These are phyloP conservation scores for Penicillium sp. DNA, from an alignment of 2,329 filamentous ascomycete genomes.

Conservation along the genomic window DNA sequence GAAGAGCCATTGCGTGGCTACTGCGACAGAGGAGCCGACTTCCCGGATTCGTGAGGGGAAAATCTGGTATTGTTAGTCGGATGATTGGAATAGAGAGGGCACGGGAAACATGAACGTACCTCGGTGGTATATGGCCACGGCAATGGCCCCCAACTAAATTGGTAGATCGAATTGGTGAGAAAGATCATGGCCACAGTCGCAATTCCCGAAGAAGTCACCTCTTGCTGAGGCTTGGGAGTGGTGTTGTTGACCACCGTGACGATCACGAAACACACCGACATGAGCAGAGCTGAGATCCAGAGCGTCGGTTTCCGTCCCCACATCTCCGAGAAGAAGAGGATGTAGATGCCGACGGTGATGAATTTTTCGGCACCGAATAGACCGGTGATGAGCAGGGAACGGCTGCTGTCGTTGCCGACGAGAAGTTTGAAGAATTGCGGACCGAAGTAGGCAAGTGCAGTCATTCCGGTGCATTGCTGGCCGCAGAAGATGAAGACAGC, in stretches of 20 bases:
- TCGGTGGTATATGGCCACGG: conserved; percentile 43
- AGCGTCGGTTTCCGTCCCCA: conserved; percentile 56
- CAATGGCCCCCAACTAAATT: conserved; percentile 42
- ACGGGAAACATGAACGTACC: conserved; percentile 12
- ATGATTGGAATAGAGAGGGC: neutral
- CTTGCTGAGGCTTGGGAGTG: conserved; percentile 42
- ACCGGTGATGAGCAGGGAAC: conserved; percentile 52
- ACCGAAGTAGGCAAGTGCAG: conserved; percentile 53
- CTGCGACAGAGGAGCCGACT: conserved; percentile 43
- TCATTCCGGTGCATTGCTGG: conserved; percentile 56
- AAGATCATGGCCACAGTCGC: conserved; percentile 56
- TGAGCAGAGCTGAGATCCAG: conserved; percentile 52
- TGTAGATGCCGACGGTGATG: conserved; percentile 52
- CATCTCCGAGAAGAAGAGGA: conserved; percentile 55
- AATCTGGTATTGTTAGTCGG: conserved; percentile 29
- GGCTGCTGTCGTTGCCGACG: conserved; percentile 50
- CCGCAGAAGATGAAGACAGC: conserved; percentile 55
- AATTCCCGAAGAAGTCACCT: conserved; percentile 44
- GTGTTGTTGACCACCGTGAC: conserved; percentile 52
- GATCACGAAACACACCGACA: conserved; percentile 58
- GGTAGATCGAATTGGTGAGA: conserved; percentile 36
- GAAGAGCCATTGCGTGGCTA: conserved; percentile 46
- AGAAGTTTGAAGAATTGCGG: conserved; percentile 56
- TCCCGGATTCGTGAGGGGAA: conserved; percentile 46
- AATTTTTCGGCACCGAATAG: conserved; percentile 59